Evolutionary conservation across 768 basidiomycete genomes (phyloP), one percentile per base, ranked within the genome.

Genomic region (Lactarius psammicola): DNA sequence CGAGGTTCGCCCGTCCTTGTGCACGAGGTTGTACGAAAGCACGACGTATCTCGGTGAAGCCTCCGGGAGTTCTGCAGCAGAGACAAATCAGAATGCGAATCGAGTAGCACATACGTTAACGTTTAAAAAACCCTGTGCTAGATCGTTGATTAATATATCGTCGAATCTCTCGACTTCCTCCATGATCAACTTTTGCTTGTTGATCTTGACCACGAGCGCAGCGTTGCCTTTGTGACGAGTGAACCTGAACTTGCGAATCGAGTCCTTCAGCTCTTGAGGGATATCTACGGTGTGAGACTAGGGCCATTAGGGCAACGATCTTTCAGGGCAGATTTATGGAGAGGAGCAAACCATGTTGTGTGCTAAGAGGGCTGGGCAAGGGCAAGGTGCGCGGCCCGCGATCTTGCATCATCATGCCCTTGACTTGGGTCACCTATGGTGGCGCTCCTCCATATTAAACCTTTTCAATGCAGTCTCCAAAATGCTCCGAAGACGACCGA

Each of bases 151-250:
- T 62, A 81, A 82, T 66, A 92, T 87, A 66, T 85, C 78, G 72
- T 89, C 87, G 69, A 91, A 87, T 73, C 88, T 85, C 62, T 94
- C 91, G 36, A 87, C 89, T 71, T 92, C 88, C 74, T 90, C 88
- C 88, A 97, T 89, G 69, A 86, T 73, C 64, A 95, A 82, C 71
- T 87, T 81, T 46, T 80, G 76, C 80, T 92, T 95, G 82, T 95
- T 89, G 78, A 95, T 92, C 85, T 95, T 95, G 76, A 95, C 87
- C 70, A 94, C 79, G 61, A 95, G 80, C 18, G 92, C 94, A 30
- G 92, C 88, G 70, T 82, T 88, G 44, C 87, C 76, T 53, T 82
- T 83, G 71, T 82, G 85, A 28, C 89, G 84, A 4, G 79, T 79
- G 63, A 92, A 90, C 17, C 91, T 79, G 78, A 95, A 96, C 73